Base-by-base conservation (phyloP, 495 filamentous ascomycete genomes). In the Penicillium maclennaniae region DNA sequence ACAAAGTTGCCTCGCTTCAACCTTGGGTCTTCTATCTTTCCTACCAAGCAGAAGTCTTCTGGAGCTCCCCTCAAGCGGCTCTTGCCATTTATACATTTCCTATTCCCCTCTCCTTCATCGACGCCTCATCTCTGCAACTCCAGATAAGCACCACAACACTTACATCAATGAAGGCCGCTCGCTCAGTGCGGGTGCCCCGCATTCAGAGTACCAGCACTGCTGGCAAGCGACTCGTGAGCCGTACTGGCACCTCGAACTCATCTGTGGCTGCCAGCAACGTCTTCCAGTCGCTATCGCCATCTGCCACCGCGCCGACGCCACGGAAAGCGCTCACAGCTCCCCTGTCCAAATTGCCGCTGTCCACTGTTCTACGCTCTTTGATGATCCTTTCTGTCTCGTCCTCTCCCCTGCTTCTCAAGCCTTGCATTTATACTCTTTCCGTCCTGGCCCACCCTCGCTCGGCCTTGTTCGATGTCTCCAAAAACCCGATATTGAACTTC, bases 381-480 rank as follows among this genome's bases (percentile, higher is more conserved):
- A 75, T 88, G 51, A 87, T 91, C 14, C 87, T 88, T 14, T 83
- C 83, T 19, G 77, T 96, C 49, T 96, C 92, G 0, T 89, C 88
- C 8, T 92, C 89, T 1, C 79, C 83, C 0, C 53, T 86, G 17
- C 79, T 96, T 6, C 79, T 96, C 21, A 75, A 76, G 27, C 84
- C 86, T 26, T 91, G 84, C 39, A 81, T 92, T 26, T 76, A 77
- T 41, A 69, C 86, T 16, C 85, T 95, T 55, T 82, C 80, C 4
- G 62, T 73, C n/a, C 76, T 95, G 57, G 87, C 89, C 12, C 74
- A 90, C 58, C 85, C 87, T 17, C 82, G 79, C 40, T 82, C 69
- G 16, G 72, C 82, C 1, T 23, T 78, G 20, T 63, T 73, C 45
- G 73, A 76, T 54, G 71, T 76, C 7, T 67, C 73, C 52, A 73